Evolutionary conservation across 2,329 filamentous ascomycete species (phyloP), one percentile per base, ranked within the genome.

Genomic region (Botryotinia globosa): DNA sequence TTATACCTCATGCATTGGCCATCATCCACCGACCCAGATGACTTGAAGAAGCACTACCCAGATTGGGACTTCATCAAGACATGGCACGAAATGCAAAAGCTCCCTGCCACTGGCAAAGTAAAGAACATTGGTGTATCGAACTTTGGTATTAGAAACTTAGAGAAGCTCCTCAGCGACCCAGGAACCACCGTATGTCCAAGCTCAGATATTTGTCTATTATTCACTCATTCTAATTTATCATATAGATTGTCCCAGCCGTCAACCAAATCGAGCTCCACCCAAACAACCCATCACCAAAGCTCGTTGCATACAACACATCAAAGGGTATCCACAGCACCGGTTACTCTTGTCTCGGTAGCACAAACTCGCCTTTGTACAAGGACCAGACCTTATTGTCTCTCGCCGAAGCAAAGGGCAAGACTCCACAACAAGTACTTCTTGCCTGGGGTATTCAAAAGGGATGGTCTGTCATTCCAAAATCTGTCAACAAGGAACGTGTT

Each of bases 11-110:
- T 92, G 83, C 90, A 93, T 82, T 93, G 90, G 90, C 91, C 91
- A 29, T 87, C 85, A 73, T 89, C 87, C 42, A 89, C 87, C 69
- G 87, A 89, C 76, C 89, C 90, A 5, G 82, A 84, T 68, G 78
- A 80, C 58, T 65, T 85, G 56, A 89, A 86, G 82, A 92, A 92
- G 85, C 88, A 91, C 81, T 87, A 90, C 75, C 85, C 88, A 45
- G 92, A 94, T 84, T 95, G 93, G 92, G 87, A 93, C 84, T 95
- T 92, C 82, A 85, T 92, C 78, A 90, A 96, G 83, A 96, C 93
- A 39, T 97, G 87, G 88, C 84, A 85, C 74, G 90, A 90, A 84
- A 85, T 92, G 86, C 89, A 92, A 83, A 91, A 91, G 85, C 85
- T 93, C 64, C 83, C 89, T 37, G 87, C 82, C 18, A 89, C 87